Evolutionary conservation across 2,329 filamentous ascomycete species (phyloP).

Genomic region (Penicillium sp.): DNA sequence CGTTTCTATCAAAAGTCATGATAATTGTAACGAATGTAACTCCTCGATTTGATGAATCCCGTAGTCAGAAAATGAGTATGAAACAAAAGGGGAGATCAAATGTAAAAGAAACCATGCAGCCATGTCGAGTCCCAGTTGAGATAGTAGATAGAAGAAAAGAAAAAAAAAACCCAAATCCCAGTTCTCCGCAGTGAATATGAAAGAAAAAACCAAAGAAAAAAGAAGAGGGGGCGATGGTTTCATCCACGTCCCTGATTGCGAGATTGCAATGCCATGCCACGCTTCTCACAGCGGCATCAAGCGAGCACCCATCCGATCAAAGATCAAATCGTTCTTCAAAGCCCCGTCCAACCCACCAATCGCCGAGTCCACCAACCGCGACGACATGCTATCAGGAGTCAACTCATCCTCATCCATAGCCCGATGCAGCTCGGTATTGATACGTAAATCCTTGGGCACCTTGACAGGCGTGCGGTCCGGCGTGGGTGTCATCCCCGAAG

Average conservation of each 20-base stretch:
- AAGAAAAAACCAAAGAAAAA: background rate
- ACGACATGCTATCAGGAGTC: constrained; percentile 53
- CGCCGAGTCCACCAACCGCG: constrained; percentile 48
- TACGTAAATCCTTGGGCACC: constrained; percentile 44
- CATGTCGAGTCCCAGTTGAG: background rate
- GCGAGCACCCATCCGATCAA: constrained; percentile 47
- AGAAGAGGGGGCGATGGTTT: background rate
- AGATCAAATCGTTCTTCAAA: constrained; percentile 44
- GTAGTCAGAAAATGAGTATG: background rate
- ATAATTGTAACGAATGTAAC: background rate
- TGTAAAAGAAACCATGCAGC: constrained; percentile 14
- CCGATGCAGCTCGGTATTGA: constrained; percentile 46
- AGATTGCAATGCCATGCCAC: background rate
- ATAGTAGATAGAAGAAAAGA: background rate
- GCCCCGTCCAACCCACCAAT: constrained; percentile 45
- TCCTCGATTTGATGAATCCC: constrained; percentile 3
- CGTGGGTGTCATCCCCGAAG: constrained; percentile 26
- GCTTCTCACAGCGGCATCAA: constrained; percentile 30
- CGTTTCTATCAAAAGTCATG: constrained; percentile 8
- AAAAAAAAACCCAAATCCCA: constrained; percentile 6
- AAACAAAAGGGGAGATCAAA: background rate
- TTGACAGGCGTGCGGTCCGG: constrained; percentile 33
- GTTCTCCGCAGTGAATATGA: background rate
- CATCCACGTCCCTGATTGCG: background rate
- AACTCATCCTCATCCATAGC: constrained; percentile 46